phyloP scores from a whole-genome alignment of 768 basidiomycete genomes.

The Megacollybia marginata region DNA sequence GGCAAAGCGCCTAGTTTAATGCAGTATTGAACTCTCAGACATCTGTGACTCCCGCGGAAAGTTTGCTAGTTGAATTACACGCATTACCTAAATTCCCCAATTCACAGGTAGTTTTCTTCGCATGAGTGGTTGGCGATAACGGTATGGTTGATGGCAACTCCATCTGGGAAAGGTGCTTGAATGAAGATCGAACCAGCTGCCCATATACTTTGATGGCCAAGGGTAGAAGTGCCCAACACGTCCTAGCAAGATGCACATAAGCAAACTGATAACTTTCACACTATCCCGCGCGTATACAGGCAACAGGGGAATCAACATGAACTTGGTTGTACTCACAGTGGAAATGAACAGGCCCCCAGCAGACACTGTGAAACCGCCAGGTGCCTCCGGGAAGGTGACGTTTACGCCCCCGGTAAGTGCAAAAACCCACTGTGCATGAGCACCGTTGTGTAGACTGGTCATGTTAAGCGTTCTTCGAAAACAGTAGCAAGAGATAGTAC shows the following conservation, averaged over 20 bases:
- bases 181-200: constrained; percentile 12
- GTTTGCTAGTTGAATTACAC: too few species aligned
- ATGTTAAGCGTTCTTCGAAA: constrained; percentile 5
- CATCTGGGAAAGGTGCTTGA: constrained; percentile 12
- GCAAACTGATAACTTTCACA: too few species aligned
- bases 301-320: constrained; percentile 1
- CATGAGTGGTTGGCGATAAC: constrained; percentile 8
- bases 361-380: constrained; percentile 9
- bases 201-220: constrained; percentile 12
- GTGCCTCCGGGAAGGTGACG: constrained; percentile 10
- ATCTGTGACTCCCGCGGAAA: too few species aligned
- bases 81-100: too few species aligned
- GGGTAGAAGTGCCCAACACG: constrained; percentile 9
- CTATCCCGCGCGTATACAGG: too few species aligned
- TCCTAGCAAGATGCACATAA: constrained; percentile 6
- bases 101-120: constrained; percentile 5
- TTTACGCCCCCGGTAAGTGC: constrained; percentile 12
- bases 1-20: too few species aligned
- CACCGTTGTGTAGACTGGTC: constrained; percentile 13
- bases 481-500: background rate
- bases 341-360: constrained; percentile 13
- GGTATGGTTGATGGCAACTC: constrained; percentile 11
- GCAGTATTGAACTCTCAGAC: too few species aligned
- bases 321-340: constrained; percentile 5
- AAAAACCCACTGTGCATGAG: constrained; percentile 13